Evolutionary conservation across 106 monocot species (phyloP), one percentile per base, ranked within the genome.

Genomic region (Platanthera guangdongensis): DNA sequence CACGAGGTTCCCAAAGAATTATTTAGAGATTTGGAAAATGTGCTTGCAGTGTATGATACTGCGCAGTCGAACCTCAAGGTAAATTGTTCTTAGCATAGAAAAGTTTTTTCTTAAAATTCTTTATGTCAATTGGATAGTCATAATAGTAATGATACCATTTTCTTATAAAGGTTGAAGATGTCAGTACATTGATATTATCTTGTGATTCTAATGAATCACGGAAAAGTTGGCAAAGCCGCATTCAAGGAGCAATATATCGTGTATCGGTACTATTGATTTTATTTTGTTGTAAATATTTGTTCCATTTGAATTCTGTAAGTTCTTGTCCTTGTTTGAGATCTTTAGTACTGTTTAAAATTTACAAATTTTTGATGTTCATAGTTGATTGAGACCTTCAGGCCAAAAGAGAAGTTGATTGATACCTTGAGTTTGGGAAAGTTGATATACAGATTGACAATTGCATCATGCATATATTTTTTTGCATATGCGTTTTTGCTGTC

Each of bases 231-330:
- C 89, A 94, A 51, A 92, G 78, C 71, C 89, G 91, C 45, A 60
- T 99, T 72, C 99, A 99, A 82, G 94, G 82, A 68, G 88, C 99
- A 51, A 92, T 91, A 76, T 99, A 99, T 85, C 99, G 99, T 79
- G 84, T 89, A 84, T 94, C 99, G 79, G 99, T 99, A 94, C 53
- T 75, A 71, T 76, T 52, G 21, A 14, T 21, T 12, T 10, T 12
- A 30, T 65, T 11, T 12, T 9, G 8, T 10, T 9, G 1, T 25
- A 21, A 21, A 63, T 22, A 25, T 63, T 63, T 22, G 7, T 63
- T 63, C 22, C 19, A 63, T 63, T 63, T 8, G 11, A 25, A 63
- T 63, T 63, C 25, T 63, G 21, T 63, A 22, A 8, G 8, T 63
- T 39, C 39, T 6, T 25, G 18, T 21, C 21, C 7, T 25, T 63